These are phyloP conservation scores for Lipomyces sp. DNA, from an alignment of 805 yeast species.

Conservation along the genomic window DNA sequence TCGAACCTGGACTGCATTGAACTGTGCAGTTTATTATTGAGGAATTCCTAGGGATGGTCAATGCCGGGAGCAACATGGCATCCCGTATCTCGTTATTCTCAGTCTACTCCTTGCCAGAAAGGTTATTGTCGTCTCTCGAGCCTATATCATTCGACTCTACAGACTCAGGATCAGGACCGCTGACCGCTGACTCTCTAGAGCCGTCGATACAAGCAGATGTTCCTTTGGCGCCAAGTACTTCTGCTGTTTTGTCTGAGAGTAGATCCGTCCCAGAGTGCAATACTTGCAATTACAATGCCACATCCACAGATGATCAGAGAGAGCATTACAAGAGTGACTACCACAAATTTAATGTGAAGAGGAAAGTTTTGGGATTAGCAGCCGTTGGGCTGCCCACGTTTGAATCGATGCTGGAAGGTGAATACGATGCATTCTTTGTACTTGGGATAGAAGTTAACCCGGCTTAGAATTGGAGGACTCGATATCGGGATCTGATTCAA, in stretches of 20 bases:
- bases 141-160: conserved; percentile 16
- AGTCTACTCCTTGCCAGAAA: conserved; percentile 25
- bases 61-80: not conserved
- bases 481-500: conserved; percentile 63
- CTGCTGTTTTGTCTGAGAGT: conserved; percentile 1
- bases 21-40: too few relatives aligned
- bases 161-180: not conserved
- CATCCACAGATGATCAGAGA: conserved; percentile 35
- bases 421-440: conserved; percentile 28
- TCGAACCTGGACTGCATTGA: too few relatives aligned
- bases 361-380: conserved; percentile 53
- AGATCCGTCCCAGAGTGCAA: conserved; percentile 4
- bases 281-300: conserved; percentile 11
- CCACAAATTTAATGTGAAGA: conserved; percentile 63
- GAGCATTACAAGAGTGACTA: conserved; percentile 63
- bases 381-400: conserved; percentile 62
- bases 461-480: conserved; percentile 44
- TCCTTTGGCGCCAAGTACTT: conserved; percentile 4
- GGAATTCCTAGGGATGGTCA: too few relatives aligned
- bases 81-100: conserved; percentile 20
- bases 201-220: not conserved
- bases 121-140: conserved; percentile 20
- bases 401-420: conserved; percentile 56
- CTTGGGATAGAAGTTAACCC: not conserved
- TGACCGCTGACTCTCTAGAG: not conserved